Conservation (phyloP, 768 basidiomycete species). For the Mycena belliarum region DNA sequence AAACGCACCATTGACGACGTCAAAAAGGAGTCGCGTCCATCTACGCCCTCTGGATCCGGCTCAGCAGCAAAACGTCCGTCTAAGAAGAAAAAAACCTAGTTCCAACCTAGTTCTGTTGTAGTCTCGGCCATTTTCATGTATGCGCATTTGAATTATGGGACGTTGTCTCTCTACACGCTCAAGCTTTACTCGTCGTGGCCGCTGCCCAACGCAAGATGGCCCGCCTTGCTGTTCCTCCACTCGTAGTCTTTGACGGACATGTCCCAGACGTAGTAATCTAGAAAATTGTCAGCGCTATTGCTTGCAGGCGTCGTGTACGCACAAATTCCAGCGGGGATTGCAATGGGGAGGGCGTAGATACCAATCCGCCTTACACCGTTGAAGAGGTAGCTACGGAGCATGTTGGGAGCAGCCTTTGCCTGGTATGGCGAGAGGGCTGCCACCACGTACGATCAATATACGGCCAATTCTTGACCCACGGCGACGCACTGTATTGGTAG, state of each 20-base stretch:
- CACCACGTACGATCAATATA: conserved; percentile 1
- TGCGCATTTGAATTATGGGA: conserved; percentile 17
- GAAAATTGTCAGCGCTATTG: not conserved
- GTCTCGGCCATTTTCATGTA: not conserved
- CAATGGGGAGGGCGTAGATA: conserved; percentile 75
- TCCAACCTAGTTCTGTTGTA: not conserved
- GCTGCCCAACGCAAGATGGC: conserved; percentile 55
- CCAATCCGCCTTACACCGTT: conserved; percentile 82
- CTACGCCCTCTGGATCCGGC: conserved; percentile 55
- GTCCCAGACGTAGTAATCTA: conserved; percentile 81
- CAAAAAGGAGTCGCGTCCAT: conserved; percentile 59
- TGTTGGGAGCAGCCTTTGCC: conserved; percentile 69
- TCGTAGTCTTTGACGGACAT: conserved; percentile 60
- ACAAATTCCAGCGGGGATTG: conserved; percentile 79
- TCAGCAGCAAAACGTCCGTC: conserved; percentile 56
- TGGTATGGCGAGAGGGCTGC: conserved; percentile 84
- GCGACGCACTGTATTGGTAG: conserved; percentile 73
- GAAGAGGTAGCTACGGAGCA: conserved; percentile 77
- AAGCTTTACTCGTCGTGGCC: conserved; percentile 26
- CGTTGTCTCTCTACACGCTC: not conserved
- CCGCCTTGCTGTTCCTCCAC: conserved; percentile 81
- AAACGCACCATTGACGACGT: conserved; percentile 77
- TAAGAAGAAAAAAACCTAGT: conserved; percentile 73
- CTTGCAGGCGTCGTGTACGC: conserved; percentile 32
- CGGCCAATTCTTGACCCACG: not conserved